Evolutionary conservation across 2,329 filamentous ascomycete genomes (phyloP), one percentile per base, ranked within the genome.

Genomic region (Cladobotryum mycophilum): DNA sequence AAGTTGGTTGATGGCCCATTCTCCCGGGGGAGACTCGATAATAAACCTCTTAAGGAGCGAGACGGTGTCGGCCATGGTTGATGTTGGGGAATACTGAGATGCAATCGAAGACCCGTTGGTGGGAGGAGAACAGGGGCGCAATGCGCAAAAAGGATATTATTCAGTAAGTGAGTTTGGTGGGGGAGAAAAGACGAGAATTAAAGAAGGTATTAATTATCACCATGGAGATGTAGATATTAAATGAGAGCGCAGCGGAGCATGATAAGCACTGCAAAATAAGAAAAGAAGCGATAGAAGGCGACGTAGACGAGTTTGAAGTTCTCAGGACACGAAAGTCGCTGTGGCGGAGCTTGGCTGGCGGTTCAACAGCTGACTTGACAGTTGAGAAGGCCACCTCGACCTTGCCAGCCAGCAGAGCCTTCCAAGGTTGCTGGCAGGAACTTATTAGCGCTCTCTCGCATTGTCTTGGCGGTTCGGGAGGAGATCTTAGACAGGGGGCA

Each of bases 21-120:
- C 90, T 60, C 89, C 85, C 1, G 93, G 93, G 13, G 93, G 93
- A 41, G 91, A 96, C 57, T 88, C 85, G 55, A 91, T 73, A 52
- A 96, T 75, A 86, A 93, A 95, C 61, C 75, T 75, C 58, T 74
- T 61, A 69, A 76, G 49, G 66, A 76, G 49, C 68, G 71, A 68
- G 71, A 78, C 60, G 70, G 74, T 64, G 55, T 80, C 76, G 45
- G 78, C 76, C 79, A 82, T 82, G 56, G 41, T 47, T 47, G 30
- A 13, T 25, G 15, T 9, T 22, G 20, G 15, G 17, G 15, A 41
- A 45, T n/a, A 6, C 45, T n/a, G 33, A 12, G 35, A 33, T 17
- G 37, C 7, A 34, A 3, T 43, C 11, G 35, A 22, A 2, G 11
- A 42, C 18, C 18, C 33, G 22, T 30, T 35, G n/a, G 36, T 20